These are phyloP conservation scores for Ceratocystis lukuohia DNA, from an alignment of 2,329 filamentous ascomycete species.

Conservation along the genomic window DNA sequence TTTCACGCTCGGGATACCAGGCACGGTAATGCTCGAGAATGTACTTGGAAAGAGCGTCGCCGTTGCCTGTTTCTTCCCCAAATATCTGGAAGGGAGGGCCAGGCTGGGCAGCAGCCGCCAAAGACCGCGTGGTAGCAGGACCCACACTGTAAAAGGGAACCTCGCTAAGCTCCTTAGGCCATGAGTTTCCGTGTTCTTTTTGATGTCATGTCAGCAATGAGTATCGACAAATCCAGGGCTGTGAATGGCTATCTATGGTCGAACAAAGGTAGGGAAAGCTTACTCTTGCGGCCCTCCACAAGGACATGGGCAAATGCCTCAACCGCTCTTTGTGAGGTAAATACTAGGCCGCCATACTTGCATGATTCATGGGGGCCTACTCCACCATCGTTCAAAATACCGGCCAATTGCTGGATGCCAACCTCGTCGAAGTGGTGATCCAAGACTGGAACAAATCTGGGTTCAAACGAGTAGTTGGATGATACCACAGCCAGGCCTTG, in stretches of 20 bases:
- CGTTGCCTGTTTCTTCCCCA: conserved; percentile 73
- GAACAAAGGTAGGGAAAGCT: not conserved
- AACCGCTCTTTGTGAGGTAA: conserved; percentile 72
- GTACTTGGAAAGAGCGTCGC: conserved; percentile 61
- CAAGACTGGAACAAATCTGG: conserved; percentile 63
- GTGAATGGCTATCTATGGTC: not conserved
- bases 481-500: too few species aligned
- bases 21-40: conserved; percentile 65
- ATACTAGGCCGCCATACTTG: conserved; percentile 64
- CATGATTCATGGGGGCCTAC: conserved; percentile 27
- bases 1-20: conserved; percentile 33
- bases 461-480: conserved; percentile 37
- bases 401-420: conserved; percentile 41
- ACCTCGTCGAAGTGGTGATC: conserved; percentile 53
- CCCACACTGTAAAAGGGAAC: conserved; percentile 65
- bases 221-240: not conserved
- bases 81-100: conserved; percentile 45
- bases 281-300: conserved; percentile 19
- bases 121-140: conserved; percentile 63
- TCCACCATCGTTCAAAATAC: conserved; percentile 33
- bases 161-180: conserved; percentile 26
- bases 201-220: not conserved
- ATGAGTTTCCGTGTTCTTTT: conserved; percentile 12
- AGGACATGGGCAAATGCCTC: conserved; percentile 60
- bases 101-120: conserved; percentile 29